Conservation (phyloP, 2,329 filamentous ascomycete species). For the Monilinia laxa region DNA sequence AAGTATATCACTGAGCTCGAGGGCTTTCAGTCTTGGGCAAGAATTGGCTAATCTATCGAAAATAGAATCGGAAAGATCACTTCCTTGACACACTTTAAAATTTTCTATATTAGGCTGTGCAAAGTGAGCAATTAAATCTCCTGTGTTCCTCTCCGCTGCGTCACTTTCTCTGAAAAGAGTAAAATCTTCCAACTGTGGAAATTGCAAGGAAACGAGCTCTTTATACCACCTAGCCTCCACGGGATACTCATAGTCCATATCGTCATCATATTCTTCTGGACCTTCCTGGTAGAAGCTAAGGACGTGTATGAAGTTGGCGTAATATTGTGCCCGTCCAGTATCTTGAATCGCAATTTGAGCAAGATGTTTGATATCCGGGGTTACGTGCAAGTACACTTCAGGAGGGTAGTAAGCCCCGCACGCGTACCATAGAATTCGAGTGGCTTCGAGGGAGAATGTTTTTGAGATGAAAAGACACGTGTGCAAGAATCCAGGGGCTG, state of each 20-base stretch:
- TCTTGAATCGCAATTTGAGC: not conserved
- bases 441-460: constrained; percentile 6
- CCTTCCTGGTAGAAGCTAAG: not conserved
- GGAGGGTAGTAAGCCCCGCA: constrained; percentile 1
- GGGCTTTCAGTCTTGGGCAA: not conserved
- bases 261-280: not conserved
- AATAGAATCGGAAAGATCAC: not conserved
- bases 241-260: not conserved
- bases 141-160: not conserved
- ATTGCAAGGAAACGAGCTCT: not conserved
- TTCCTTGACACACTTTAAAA: not conserved
- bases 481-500: not conserved
- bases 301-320: constrained; percentile 1
- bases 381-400: not conserved
- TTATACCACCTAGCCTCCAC: not conserved
- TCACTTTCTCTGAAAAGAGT: not conserved
- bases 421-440: constrained; percentile 3
- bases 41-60: not conserved
- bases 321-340: not conserved
- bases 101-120: not conserved
- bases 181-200: not conserved
- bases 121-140: not conserved
- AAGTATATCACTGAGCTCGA: not conserved
- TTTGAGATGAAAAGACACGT: constrained; percentile 14
- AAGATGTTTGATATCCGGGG: not conserved